These are phyloP conservation scores for Solanum appendiculatum DNA, from an alignment of 257 asterid species.

Conservation along the genomic window DNA sequence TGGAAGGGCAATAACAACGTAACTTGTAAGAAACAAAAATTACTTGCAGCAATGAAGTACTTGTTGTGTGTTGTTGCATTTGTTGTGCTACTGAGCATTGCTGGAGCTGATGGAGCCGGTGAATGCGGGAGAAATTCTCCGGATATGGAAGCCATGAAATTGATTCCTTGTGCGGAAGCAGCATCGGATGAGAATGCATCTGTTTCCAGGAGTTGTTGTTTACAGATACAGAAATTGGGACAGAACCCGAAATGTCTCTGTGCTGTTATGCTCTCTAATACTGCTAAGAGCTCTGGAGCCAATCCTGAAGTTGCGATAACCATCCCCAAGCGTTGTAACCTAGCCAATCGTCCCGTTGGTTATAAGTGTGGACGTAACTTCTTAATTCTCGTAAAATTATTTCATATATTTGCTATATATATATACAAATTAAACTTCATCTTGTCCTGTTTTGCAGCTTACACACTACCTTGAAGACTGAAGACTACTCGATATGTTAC, in stretches of 20 bases:
- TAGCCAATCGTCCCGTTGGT: constrained; percentile 66
- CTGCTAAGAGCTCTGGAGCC: constrained; percentile 47
- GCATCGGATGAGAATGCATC: constrained; percentile 22
- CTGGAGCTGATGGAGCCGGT: constrained; percentile 15
- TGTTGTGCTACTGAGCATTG: not conserved
- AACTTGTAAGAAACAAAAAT: not conserved
- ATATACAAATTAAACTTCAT: not conserved
- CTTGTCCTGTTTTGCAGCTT: constrained; percentile 25
- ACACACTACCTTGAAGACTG: constrained; percentile 44
- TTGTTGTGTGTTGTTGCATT: constrained; percentile 9
- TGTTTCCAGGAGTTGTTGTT: constrained; percentile 28
- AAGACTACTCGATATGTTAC: not conserved
- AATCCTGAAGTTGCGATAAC: constrained; percentile 49
- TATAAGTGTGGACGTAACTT: constrained; percentile 59
- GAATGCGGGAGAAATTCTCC: constrained; percentile 41
- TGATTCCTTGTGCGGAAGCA: constrained; percentile 38
- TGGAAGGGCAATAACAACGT: not conserved
- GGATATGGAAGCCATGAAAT: constrained; percentile 38
- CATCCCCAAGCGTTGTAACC: constrained; percentile 70
- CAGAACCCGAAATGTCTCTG: constrained; percentile 38
- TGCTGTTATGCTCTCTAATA: constrained; percentile 63
- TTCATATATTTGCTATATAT: not conserved
- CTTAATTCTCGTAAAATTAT: not conserved
- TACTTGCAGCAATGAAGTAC: not conserved
- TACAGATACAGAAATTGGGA: constrained; percentile 28